A percentile compares a stretch with the other conserved stretches of the same genome.
Evolutionary conservation across 306 rosid species (phyloP).

Genomic region (Canavalia ensiformis): DNA sequence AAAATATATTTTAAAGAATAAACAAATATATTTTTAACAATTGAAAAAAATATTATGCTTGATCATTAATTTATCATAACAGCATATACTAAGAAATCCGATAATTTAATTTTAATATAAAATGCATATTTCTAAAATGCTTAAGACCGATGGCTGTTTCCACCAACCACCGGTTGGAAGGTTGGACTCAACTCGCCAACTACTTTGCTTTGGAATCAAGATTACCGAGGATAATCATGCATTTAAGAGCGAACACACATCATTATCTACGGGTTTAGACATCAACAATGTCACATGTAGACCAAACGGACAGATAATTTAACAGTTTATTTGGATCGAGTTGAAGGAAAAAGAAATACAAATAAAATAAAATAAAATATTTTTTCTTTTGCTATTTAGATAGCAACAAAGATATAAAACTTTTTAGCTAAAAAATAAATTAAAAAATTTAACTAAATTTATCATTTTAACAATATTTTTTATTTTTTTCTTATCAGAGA

Average conservation of each 20-base stretch:
- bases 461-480: background rate
- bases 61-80: no score
- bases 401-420: background rate
- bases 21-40: no score
- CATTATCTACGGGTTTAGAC: background rate
- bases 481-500: background rate
- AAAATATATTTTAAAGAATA: no score
- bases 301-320: background rate
- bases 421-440: background rate
- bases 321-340: background rate
- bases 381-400: background rate
- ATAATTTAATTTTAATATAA: background rate
- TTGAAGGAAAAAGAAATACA: background rate
- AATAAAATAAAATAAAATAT: no score
- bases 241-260: background rate
- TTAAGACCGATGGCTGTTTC: background rate
- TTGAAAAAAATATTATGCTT: no score
- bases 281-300: background rate
- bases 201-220: conserved; percentile 46
- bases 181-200: background rate
- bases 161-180: conserved; percentile 4
- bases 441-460: background rate
- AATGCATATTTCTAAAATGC: background rate
- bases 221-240: background rate
- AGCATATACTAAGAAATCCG: no score